These are phyloP conservation scores for Digitaria exilis DNA, from an alignment of 202 grass and related monocot genomes.

Conservation along the genomic window DNA sequence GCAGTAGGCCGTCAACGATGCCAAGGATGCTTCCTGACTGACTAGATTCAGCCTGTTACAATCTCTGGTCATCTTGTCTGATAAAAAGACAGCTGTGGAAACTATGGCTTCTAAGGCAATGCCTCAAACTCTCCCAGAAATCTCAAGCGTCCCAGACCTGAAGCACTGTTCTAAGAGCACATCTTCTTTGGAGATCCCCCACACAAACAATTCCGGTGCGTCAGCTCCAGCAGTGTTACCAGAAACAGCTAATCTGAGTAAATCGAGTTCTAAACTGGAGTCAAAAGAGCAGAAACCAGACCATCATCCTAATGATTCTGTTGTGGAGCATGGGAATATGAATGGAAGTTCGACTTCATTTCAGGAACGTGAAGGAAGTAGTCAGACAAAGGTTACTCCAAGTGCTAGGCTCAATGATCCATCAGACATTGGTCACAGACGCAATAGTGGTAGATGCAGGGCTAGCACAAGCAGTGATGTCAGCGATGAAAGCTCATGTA, in stretches of 20 bases:
- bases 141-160: constrained; percentile 29
- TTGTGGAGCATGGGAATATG: not conserved
- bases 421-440: constrained; percentile 51
- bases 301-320: constrained; percentile 22
- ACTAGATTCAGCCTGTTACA: not conserved
- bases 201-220: constrained; percentile 13
- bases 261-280: constrained; percentile 11
- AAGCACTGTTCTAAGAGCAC: constrained; percentile 14
- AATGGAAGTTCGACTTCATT: constrained; percentile 36
- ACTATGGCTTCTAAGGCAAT: constrained; percentile 52
- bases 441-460: constrained; percentile 57
- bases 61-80: not conserved
- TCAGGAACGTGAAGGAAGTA: constrained; percentile 44
- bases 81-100: not conserved
- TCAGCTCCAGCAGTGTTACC: not conserved
- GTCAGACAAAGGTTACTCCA: constrained; percentile 36
- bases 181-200: constrained; percentile 34
- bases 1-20: not conserved
- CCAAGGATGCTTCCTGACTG: constrained; percentile 18
- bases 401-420: constrained; percentile 48
- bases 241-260: constrained; percentile 19
- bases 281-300: constrained; percentile 26
- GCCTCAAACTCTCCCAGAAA: constrained; percentile 43
- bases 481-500: constrained; percentile 85
- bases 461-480: constrained; percentile 76